Conservation (phyloP, 257 asterid genomes). For the Oldenlandia corymbosa region DNA sequence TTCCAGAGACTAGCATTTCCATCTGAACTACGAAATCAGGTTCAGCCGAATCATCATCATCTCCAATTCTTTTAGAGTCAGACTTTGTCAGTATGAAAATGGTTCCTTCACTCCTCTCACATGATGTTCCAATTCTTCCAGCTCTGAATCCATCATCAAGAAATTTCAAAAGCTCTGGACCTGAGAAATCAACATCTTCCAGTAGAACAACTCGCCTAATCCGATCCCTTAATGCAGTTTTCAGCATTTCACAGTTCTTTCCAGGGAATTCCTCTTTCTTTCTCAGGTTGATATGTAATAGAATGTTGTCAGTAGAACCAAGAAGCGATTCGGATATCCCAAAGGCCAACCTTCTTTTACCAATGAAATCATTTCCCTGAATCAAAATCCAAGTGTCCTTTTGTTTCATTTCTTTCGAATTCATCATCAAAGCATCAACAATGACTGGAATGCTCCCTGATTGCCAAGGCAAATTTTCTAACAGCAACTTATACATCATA, state of each 20-base stretch:
- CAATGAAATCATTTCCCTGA: constrained; percentile 58
- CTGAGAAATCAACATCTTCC: constrained; percentile 55
- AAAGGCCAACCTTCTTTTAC: constrained; percentile 52
- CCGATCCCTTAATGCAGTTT: constrained; percentile 37
- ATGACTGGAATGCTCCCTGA: constrained; percentile 36
- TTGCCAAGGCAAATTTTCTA: constrained; percentile 79
- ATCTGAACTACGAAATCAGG: constrained; percentile 30
- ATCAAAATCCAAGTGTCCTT: constrained; percentile 45
- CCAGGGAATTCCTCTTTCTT: constrained; percentile 11
- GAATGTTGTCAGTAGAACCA: constrained; percentile 56
- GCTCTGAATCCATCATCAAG: constrained; percentile 32
- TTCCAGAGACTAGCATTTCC: constrained; percentile 35
- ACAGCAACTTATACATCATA: constrained; percentile 20
- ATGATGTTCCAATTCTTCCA: constrained; percentile 18
- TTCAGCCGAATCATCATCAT: constrained; percentile 4
- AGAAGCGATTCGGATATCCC: constrained; percentile 43
- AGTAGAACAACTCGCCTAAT: constrained; percentile 45
- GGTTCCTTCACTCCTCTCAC: constrained; percentile 8
- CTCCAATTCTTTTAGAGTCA: constrained; percentile 14
- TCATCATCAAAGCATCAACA: constrained; percentile 33
- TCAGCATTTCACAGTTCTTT: constrained; percentile 30
- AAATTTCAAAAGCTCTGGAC: constrained; percentile 38
- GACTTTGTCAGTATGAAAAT: constrained; percentile 45
- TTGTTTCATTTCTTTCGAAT: constrained; percentile 12
- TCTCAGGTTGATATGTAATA: constrained; percentile 42